These are phyloP conservation scores for Candida endomychidarum DNA, from an alignment of 805 yeast species.

Conservation along the genomic window DNA sequence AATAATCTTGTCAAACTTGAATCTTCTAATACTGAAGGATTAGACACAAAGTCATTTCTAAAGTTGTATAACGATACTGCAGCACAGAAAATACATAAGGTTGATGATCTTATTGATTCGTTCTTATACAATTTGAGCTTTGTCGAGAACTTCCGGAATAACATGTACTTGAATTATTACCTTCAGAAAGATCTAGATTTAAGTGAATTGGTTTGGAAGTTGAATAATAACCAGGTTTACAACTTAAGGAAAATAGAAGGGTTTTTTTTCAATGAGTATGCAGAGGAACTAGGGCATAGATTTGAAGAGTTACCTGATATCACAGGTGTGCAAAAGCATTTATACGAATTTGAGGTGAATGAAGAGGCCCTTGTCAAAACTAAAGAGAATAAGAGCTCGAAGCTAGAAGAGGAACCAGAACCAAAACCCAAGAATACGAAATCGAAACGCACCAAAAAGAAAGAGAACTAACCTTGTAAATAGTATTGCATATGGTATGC, in stretches of 20 bases:
- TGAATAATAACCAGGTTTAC: constrained; percentile 20
- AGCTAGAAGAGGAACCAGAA: not conserved
- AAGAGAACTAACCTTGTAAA: not conserved
- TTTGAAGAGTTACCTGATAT: constrained; percentile 4
- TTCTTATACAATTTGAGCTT: constrained; percentile 34
- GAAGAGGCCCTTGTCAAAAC: too few species aligned
- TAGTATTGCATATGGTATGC: too few species aligned
- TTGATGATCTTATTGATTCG: constrained; percentile 44
- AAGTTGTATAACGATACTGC: constrained; percentile 2
- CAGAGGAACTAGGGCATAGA: not conserved
- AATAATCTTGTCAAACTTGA: not conserved
- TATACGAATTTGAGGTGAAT: not conserved
- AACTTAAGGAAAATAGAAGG: constrained; percentile 5
- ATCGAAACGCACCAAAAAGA: too few species aligned
- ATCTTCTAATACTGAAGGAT: not conserved
- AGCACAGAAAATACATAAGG: constrained; percentile 20
- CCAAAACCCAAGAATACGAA: not conserved
- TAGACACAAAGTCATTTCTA: constrained; percentile 1
- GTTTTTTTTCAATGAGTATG: constrained; percentile 1
- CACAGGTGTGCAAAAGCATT: not conserved
- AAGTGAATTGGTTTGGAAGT: constrained; percentile 22
- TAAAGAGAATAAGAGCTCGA: too few species aligned
- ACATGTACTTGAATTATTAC: constrained; percentile 16
- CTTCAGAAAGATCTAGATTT: constrained; percentile 23
- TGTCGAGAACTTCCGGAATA: constrained; percentile 22